Evolutionary conservation across 768 basidiomycete genomes (phyloP).

Genomic region (Trametes coccinea): DNA sequence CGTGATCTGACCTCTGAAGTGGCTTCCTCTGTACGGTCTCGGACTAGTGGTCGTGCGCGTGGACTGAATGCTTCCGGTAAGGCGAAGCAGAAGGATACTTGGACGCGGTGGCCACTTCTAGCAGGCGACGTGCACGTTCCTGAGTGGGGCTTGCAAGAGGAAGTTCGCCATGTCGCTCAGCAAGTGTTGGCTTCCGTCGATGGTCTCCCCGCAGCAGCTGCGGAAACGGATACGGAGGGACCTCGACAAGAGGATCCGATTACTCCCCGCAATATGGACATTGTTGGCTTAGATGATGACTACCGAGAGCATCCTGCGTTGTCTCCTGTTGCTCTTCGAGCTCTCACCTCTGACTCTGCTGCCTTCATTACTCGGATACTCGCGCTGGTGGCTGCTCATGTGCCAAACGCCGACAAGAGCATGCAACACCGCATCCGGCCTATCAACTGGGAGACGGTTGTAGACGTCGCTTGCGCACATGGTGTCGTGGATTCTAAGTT

Average conservation of each 20-base stretch:
- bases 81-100: constrained; percentile 44
- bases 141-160: constrained; percentile 72
- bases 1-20: not conserved
- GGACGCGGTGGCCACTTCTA: constrained; percentile 80
- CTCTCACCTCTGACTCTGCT: constrained; percentile 46
- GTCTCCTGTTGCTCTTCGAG: constrained; percentile 35
- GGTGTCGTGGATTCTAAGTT: constrained; percentile 35
- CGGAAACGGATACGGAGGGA: too few relatives aligned
- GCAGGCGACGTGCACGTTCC: constrained; percentile 60
- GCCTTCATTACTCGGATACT: constrained; percentile 53
- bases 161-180: constrained; percentile 52
- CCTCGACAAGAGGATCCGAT: constrained; percentile 20
- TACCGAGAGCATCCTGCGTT: constrained; percentile 32
- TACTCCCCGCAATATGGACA: not conserved
- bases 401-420: constrained; percentile 54
- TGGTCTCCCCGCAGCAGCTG: not conserved
- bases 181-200: constrained; percentile 30
- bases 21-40: not conserved
- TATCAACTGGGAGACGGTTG: constrained; percentile 63
- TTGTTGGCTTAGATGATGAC: not conserved
- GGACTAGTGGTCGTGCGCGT: constrained; percentile 3
- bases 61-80: constrained; percentile 27
- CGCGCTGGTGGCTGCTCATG: constrained; percentile 53
- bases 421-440: constrained; percentile 66
- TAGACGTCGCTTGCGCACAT: constrained; percentile 50